Evolutionary conservation across 2,329 filamentous ascomycete species (phyloP), one percentile per base, ranked within the genome.

Genomic region (Exophiala sp.): DNA sequence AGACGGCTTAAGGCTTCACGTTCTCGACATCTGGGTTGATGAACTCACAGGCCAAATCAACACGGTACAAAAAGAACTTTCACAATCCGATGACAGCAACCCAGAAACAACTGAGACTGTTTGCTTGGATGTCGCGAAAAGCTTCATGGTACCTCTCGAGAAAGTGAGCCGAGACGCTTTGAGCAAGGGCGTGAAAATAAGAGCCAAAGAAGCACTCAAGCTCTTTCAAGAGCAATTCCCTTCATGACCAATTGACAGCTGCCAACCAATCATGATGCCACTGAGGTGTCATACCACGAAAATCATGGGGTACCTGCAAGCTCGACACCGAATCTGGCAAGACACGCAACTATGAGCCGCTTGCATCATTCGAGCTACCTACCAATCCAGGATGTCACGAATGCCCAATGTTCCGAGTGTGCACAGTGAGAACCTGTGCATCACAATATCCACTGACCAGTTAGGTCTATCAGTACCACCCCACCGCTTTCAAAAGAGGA

Each of bases 1-100:
- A 0, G 88, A 94, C 63, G 94, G 94, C 0, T 68, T 99, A 69
- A 77, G 90, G 59, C 85, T 95, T 70, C 94, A 99, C 72, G 81
- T 91, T 11, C 71, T 95, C 59, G 94, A 99, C 74, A 81, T 97
- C 50, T 97, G 88, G 83, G 81, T 95, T 7, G 94, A 97, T 69
- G 91, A 96, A 78, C 71, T 91, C 64, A 34, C 42, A 6, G 51
- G 55, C 4, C 55, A 54, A 43, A n/a, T 54, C 34, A 34, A 29
- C 39, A 44, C 34, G 8, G 47, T 47, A 32, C 51, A 52, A 38
- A 51, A 50, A n/a, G 36, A 14, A 21, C n/a, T 40, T 1, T 45
- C 39, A 12, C 32, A 56, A 20, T 34, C 43, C 9, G 51, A 44
- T 7, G 47, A 55, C 11, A 43, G 35, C 9, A 43, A 34, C 9